Base-by-base conservation (phyloP, 768 basidiomycete genomes). In the Suillus brevipes region DNA sequence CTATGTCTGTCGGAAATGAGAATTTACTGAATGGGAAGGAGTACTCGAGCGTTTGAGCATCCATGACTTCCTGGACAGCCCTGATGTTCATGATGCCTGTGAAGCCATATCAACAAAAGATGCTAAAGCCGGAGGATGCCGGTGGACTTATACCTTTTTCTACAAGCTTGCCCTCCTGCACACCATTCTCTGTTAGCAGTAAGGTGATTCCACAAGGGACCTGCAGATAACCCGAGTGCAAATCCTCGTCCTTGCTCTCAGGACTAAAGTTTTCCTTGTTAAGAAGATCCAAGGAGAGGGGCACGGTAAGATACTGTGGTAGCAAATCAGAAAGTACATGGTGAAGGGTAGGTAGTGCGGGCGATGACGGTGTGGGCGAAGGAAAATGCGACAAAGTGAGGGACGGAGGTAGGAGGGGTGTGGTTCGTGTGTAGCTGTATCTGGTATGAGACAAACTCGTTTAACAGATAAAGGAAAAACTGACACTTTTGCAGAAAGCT, bases 1-100 rank as follows among this genome's bases (percentile, higher is more conserved):
- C 81, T n/a, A 91, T 75, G 68, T 93, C 91, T 0, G 91, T 92
- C 23, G 87, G 81, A 70, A 95, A 94, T 9, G 82, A 75, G 73
- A 89, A 94, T 64, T 73, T 81, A 72, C 87, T 90, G 74, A 85
- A 94, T 1, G 92, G 93, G 71, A 93, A 95, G 40, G 82, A 74
- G 71, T 94, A 95, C 28, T 87, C 83, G 36, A 94, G 76, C 0
- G 84, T 88, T 69, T 95, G 92, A 8, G 78, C 75, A 53, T 78
- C 79, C 72, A 94, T 87, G 65, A 84, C 81, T 59, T 87, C 83
- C 70, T 92, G 91, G 20, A 88, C 73, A 2, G 87, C 82, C 45
- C 78, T 82, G 40, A 94, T 77, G 67, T 91, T 94, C 65, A 74
- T 73, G 23, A 92, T 69, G 6, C 91, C 92, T 89, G 65, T 43